A percentile compares a stretch with the other conserved stretches of the same genome.
Conservation (phyloP, 2,329 filamentous ascomycete genomes). For the Monilinia aucupariae region DNA sequence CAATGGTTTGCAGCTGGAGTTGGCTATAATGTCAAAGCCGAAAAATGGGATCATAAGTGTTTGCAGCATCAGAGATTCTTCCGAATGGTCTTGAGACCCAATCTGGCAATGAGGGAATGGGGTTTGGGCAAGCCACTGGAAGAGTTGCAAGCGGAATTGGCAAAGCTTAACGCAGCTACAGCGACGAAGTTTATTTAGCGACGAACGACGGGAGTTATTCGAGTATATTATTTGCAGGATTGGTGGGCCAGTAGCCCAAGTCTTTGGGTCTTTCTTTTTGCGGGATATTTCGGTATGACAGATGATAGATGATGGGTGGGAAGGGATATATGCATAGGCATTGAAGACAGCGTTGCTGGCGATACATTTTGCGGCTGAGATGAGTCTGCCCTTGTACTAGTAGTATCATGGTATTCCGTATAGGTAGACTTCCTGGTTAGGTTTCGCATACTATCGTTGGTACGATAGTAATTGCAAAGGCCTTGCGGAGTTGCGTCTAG, state of each 20-base stretch:
- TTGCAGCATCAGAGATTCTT: constrained; percentile 26
- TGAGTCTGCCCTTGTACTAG: background rate
- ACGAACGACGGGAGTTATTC: background rate
- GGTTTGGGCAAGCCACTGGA: constrained; percentile 9
- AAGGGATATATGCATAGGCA: background rate
- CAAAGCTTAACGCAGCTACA: background rate
- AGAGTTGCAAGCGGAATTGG: constrained; percentile 4
- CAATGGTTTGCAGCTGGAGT: constrained; percentile 31
- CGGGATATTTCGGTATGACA: background rate
- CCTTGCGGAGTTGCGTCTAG: background rate
- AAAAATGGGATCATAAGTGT: constrained; percentile 33
- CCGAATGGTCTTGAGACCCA: constrained; percentile 28
- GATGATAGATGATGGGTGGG: background rate
- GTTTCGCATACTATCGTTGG: background rate
- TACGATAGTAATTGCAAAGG: background rate
- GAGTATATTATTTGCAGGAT: background rate
- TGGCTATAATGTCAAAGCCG: constrained; percentile 27
- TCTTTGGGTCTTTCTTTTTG: background rate
- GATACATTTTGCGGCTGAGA: constrained; percentile 4
- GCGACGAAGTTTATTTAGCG: background rate
- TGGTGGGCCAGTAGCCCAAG: background rate
- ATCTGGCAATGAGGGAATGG: constrained; percentile 23
- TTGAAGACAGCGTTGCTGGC: background rate
- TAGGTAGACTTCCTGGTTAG: background rate
- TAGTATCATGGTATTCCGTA: background rate